Evolutionary conservation across 2,329 filamentous ascomycete genomes (phyloP), one percentile per base, ranked within the genome.

Genomic region (Fusarium sp.): DNA sequence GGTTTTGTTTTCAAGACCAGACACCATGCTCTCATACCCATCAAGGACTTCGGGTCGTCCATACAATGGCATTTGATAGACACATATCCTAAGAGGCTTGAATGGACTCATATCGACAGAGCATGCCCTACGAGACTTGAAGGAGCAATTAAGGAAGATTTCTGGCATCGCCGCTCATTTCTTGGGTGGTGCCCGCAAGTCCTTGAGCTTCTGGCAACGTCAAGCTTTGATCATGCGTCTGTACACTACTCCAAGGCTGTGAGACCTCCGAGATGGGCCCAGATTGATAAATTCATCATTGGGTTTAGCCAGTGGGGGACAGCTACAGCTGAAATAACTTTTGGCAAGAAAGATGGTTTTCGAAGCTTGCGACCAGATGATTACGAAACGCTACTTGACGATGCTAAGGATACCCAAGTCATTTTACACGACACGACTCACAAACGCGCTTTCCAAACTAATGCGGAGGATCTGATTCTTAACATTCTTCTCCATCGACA

Each of bases 91-190:
- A 17, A 26, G 11, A 45, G n/a, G 0, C 42, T 45, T 20, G 42
- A 45, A 7, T 45, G 42, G 42, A 20, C 42, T 13, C n/a, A 45
- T 6, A 45, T 45, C 11, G 42, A 45, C 11, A 45, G n/a, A 26
- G 17, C 7, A 45, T 45, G 42, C 3, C 42, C 42, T 6, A 13
- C 5, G 11, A 45, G 42, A 45, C 17, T 26, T 20, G n/a, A 17
- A 4, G 42, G 42, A 3, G 3, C n/a, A 1, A 8, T 20, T 7
- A 26, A 20, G 9, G 9, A 45, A 2, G n/a, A 20, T 0, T 26
- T 45, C 0, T 45, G 42, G 42, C 20, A 13, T 26, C 42, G 42
- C n/a, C 42, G 17, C 11, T 45, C 42, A 26, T 45, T 45, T 26
- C 42, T 45, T 1, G 42, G 42, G n/a, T 45, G 42, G 42, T 45